Evolutionary conservation across 2,329 filamentous ascomycete genomes (phyloP).

Genomic region (Albifimbria verrucaria): DNA sequence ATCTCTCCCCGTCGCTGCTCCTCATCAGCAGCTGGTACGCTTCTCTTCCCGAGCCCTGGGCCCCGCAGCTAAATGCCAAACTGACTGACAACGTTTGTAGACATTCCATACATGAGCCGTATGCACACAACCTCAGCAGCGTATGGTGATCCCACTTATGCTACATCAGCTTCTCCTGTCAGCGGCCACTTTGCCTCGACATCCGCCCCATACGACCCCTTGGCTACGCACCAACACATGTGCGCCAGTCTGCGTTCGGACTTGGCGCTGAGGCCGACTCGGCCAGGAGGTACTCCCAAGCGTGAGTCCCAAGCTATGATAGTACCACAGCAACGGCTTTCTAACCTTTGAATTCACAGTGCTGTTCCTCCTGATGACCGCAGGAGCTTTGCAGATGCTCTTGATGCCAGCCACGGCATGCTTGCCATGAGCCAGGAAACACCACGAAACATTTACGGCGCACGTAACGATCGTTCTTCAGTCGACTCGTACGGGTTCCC

Average conservation of each 20-base stretch:
- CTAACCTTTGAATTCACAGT: conserved; percentile 21
- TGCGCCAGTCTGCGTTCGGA: conserved; percentile 53
- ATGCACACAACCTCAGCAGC: conserved; percentile 59
- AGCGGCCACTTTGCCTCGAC: conserved; percentile 59
- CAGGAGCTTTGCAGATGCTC: conserved; percentile 78
- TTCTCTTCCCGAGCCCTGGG: conserved; percentile 50
- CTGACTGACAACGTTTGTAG: conserved; percentile 54
- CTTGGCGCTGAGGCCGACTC: conserved; percentile 55
- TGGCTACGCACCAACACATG: conserved; percentile 67
- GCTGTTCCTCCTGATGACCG: conserved; percentile 50
- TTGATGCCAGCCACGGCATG: conserved; percentile 93
- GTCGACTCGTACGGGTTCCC: conserved; percentile 91
- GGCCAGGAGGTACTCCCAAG: conserved; percentile 72
- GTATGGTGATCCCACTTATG: conserved; percentile 68
- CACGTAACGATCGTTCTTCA: conserved; percentile 64
- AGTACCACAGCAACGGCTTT: too few relatives aligned
- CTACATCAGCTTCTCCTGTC: conserved; percentile 65
- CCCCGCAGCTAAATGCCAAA: neutral
- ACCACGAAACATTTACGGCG: conserved; percentile 83
- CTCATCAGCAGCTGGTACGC: conserved; percentile 70
- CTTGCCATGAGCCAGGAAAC: conserved; percentile 94
- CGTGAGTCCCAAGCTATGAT: too few relatives aligned
- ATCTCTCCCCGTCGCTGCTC: conserved; percentile 69
- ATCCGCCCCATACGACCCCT: conserved; percentile 71
- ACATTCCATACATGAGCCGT: conserved; percentile 69